Base-by-base conservation (phyloP, 202 grass and related monocot species). In the Saccharum hybrid region DNA sequence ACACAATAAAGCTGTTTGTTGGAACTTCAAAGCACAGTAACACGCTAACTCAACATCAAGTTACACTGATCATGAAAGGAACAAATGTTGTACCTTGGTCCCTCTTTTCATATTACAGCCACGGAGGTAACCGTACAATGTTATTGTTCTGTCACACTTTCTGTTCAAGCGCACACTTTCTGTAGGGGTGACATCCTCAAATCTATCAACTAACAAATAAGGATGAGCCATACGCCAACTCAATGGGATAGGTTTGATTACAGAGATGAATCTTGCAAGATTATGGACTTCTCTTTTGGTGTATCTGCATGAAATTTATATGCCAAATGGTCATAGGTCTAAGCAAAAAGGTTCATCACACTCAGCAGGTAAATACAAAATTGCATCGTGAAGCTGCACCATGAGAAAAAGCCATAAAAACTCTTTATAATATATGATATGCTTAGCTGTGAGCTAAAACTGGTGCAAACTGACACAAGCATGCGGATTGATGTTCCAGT, bases 21-120 rank as follows among this genome's bases (percentile, higher is more conserved):
- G 26, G 26, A 4, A 10, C 46, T 71, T 71, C 22, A 57, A 7
- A 18, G 15, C 52, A 83, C 22, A 83, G 39, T 61, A 66, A 83
- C 36, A 34, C 6, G 12, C 16, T 64, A 63, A 74, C 84, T 48
- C 61, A 78, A 68, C 12, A 68, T 49, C 63, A 74, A 68, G 46
- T n/a, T 71, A 18, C 60, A 81, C 56, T 82, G 63, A 72, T 16
- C 18, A 88, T 42, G 60, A 39, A 79, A 72, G 31, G 34, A 66
- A 79, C 28, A 72, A 43, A 83, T 48, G 14, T 38, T 31, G 57
- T 86, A 99, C 96, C 96, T 96, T 99, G 11, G 88, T 84, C 63
- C 91, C 83, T 84, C 78, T 96, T 90, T 99, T 99, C 96, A 99
- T 94, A 78, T 99, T 96, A 80, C 93, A 96, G 70, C 96, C 96